Percentiles rank a stretch among this genome's conserved stretches.
Conservation (phyloP, 2,329 filamentous ascomycete genomes). For the Penicillium sp. region DNA sequence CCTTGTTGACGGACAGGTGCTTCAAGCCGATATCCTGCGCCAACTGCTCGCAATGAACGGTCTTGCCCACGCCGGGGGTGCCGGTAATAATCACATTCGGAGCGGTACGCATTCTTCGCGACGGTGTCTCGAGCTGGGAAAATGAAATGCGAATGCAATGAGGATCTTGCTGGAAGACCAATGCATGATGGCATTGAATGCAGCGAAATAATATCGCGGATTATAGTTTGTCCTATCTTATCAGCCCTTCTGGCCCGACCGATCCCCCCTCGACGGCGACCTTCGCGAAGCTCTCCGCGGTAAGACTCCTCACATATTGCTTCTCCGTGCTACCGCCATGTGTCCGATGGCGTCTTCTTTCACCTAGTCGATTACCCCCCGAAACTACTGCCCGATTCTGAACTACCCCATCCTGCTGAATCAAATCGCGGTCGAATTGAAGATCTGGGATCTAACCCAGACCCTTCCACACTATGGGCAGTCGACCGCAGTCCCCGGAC, state of each 20-base stretch:
- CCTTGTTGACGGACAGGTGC: conserved; percentile 85
- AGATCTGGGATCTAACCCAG: background rate
- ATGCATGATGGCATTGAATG: conserved; percentile 8
- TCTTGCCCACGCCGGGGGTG: conserved; percentile 95
- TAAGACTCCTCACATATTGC: background rate
- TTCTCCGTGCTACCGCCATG: background rate
- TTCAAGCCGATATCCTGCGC: conserved; percentile 75
- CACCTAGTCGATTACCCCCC: background rate
- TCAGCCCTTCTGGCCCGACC: too few relatives aligned
- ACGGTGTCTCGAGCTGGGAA: background rate
- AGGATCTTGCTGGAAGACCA: background rate
- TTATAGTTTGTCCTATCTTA: conserved; percentile 23
- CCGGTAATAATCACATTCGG: conserved; percentile 96
- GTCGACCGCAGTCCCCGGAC: conserved; percentile 29
- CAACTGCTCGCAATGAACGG: conserved; percentile 83
- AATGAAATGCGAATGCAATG: background rate
- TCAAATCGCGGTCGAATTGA: background rate
- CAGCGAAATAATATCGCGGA: conserved; percentile 23
- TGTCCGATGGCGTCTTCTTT: background rate
- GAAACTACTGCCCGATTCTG: background rate
- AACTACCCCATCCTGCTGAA: background rate
- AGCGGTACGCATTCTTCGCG: conserved; percentile 39
- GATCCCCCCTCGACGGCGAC: background rate
- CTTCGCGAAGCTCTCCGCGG: background rate
- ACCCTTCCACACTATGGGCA: conserved; percentile 32